Percentiles rank a stretch among this genome's conserved stretches.
Conservation (phyloP, 441 rosid species). For the Arabidopsis lyrata region DNA sequence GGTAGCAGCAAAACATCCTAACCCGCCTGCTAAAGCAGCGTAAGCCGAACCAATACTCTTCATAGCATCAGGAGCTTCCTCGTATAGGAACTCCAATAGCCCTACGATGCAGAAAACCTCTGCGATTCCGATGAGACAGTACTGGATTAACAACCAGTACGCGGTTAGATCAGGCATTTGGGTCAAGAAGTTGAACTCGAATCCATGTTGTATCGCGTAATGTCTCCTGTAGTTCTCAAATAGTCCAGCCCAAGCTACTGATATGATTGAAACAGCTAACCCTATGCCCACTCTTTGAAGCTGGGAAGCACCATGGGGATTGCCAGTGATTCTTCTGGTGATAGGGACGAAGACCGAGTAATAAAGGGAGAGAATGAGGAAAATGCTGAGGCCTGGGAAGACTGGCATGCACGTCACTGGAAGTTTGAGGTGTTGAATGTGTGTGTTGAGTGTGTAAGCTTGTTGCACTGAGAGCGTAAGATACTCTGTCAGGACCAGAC, state of each 20-base stretch:
- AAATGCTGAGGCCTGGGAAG: slow-evolving; percentile 87
- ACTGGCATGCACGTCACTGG: slow-evolving; percentile 97
- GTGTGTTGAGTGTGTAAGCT: slow-evolving; percentile 84
- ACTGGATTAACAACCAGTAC: slow-evolving; percentile 87
- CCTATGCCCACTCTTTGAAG: slow-evolving; percentile 94
- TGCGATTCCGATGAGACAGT: slow-evolving; percentile 88
- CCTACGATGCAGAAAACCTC: slow-evolving; percentile 92
- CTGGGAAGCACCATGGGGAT: slow-evolving; percentile 96
- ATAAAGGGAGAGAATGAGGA: slow-evolving; percentile 78
- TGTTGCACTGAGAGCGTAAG: slow-evolving; percentile 94
- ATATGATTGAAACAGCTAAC: slow-evolving; percentile 69
- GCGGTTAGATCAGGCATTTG: slow-evolving; percentile 80
- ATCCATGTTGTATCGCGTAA: slow-evolving; percentile 73
- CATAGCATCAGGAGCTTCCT: slow-evolving; percentile 99
- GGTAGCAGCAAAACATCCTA: slow-evolving; percentile 85
- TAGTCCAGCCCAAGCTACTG: slow-evolving; percentile 77
- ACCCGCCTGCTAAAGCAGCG: slow-evolving; percentile 88
- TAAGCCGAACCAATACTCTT: slow-evolving; percentile 95
- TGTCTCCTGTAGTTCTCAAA: slow-evolving; percentile 83
- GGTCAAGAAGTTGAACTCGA: slow-evolving; percentile 59
- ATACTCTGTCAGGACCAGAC: slow-evolving; percentile 71
- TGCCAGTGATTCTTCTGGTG: slow-evolving; percentile 73
- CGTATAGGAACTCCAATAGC: slow-evolving; percentile 81
- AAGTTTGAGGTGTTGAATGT: slow-evolving; percentile 73
- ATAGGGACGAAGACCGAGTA: slow-evolving; percentile 79